Evolutionary conservation across 129 eudicot genomes (phyloP).

Genomic region (Rutidosis leptorrhynchoides): DNA sequence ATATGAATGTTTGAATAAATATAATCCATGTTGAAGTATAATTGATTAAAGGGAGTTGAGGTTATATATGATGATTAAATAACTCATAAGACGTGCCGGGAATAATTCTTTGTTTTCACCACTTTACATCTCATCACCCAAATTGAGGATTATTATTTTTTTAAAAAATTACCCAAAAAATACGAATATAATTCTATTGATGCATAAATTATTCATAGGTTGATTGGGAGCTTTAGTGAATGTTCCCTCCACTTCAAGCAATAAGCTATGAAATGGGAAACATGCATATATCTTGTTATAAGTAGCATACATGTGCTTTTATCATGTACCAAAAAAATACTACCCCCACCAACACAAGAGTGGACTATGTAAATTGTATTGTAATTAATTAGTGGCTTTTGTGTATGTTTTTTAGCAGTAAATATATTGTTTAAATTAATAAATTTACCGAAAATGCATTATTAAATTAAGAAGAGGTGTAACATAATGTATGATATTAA

Average conservation of each 20-base stretch:
- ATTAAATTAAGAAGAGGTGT: too few species aligned
- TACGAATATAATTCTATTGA: too few species aligned
- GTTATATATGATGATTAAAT: neutral
- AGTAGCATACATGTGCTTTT: neutral
- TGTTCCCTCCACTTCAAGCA: conserved; percentile 30
- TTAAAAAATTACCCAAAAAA: too few species aligned
- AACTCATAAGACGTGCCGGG: conserved; percentile 24
- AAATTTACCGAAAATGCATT: too few species aligned
- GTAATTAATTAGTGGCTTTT: neutral
- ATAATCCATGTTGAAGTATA: neutral
- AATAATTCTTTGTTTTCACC: conserved; percentile 30
- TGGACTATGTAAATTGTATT: neutral
- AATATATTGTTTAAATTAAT: too few species aligned
- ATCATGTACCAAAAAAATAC: conserved; percentile 11
- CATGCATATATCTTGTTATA: conserved; percentile 21
- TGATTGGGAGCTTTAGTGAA: conserved; percentile 19
- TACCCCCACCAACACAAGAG: conserved; percentile 15
- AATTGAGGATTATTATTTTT: neutral
- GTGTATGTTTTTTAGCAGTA: too few species aligned
- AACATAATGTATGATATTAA: too few species aligned
- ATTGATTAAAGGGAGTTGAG: conserved; percentile 6
- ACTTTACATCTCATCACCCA: conserved; percentile 24
- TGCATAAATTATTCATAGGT: neutral
- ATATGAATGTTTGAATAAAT: too few species aligned
- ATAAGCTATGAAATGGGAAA: conserved; percentile 25